These are phyloP conservation scores for Fraxinus albicans DNA, from an alignment of 305 asterid species.

Conservation along the genomic window DNA sequence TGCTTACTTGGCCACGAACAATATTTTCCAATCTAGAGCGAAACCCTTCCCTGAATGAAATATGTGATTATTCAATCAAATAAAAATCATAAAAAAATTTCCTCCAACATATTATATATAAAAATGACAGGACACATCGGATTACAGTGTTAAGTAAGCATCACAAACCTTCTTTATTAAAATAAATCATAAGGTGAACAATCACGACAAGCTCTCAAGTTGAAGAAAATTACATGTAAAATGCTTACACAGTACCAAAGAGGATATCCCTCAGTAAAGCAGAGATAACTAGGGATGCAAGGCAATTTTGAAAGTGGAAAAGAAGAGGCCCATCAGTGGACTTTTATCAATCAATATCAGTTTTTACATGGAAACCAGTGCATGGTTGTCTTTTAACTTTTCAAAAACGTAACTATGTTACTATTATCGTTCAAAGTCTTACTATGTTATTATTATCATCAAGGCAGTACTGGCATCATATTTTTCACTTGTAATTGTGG, in stretches of 20 bases:
- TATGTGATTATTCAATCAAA: conserved; percentile 13
- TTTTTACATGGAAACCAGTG: neutral
- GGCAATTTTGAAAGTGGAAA: neutral
- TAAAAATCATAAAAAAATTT: conserved; percentile 5
- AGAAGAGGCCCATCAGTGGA: neutral
- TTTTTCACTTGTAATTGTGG: neutral
- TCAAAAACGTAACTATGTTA: neutral
- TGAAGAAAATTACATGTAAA: neutral
- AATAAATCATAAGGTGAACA: neutral
- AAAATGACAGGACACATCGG: conserved; percentile 17
- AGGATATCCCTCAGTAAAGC: neutral
- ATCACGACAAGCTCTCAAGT: neutral
- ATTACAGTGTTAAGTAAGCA: neutral
- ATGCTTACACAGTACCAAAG: neutral
- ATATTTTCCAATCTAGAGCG: conserved; percentile 70
- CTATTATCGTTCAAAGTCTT: neutral
- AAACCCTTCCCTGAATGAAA: conserved; percentile 72
- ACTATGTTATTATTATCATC: neutral
- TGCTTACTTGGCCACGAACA: conserved; percentile 70
- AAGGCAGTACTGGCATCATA: conserved; percentile 7
- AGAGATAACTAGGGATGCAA: neutral
- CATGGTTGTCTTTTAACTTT: neutral
- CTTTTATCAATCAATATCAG: neutral
- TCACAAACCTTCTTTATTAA: neutral
- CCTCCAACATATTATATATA: neutral